These are phyloP conservation scores for Populus davidiana DNA, from an alignment of 345 rosid genomes.

Conservation along the genomic window DNA sequence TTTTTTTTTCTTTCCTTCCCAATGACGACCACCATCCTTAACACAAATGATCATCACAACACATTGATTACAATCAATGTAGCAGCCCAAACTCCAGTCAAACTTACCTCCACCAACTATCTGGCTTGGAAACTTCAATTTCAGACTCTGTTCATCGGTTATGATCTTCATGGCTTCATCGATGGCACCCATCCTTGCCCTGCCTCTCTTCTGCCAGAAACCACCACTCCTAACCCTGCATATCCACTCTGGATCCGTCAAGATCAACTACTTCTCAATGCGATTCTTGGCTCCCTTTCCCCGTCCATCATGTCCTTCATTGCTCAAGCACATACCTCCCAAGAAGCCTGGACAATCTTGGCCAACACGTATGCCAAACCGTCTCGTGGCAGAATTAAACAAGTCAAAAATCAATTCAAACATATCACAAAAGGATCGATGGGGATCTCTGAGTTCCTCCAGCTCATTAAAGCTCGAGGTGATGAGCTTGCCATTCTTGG, in stretches of 20 bases:
- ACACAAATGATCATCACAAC: too few species aligned
- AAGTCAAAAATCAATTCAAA: neutral
- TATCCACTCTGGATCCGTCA: neutral
- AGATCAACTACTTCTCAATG: neutral
- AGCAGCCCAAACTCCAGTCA: too few species aligned
- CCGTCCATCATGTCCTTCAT: neutral
- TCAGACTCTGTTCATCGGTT: rapidly evolving
- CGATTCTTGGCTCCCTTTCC: neutral
- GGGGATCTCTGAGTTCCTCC: rapidly evolving
- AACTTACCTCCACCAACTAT: too few species aligned
- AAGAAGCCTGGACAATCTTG: neutral
- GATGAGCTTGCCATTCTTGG: neutral
- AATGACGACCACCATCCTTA: too few species aligned
- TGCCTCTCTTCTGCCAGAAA: rapidly evolving
- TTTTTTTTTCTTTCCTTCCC: too few species aligned
- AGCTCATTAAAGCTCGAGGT: neutral
- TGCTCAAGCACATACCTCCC: rapidly evolving
- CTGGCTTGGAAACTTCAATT: too few species aligned
- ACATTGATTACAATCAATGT: too few species aligned
- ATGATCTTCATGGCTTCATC: too few species aligned
- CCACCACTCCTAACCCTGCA: too few species aligned
- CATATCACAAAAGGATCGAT: too few species aligned
- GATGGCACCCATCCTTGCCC: too few species aligned
- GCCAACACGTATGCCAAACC: neutral
- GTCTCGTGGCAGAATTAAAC: neutral